Conservation (phyloP, 768 basidiomycete genomes). For the Cyclocybe cylindracea region DNA sequence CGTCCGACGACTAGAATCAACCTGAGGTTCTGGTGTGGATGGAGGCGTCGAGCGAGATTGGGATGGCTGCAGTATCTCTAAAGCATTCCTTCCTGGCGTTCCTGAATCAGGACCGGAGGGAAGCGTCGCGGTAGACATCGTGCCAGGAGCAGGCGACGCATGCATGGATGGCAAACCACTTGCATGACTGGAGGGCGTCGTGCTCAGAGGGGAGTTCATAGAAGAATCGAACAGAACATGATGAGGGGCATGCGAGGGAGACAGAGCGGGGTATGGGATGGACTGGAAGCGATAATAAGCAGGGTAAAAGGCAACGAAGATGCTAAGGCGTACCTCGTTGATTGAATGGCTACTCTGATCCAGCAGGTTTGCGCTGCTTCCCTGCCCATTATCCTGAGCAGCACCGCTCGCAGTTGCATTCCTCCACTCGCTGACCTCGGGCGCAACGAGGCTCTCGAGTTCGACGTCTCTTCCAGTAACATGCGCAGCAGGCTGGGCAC, state of each 20-base stretch:
- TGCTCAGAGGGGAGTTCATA: constrained; percentile 15
- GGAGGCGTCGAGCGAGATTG: too few relatives aligned
- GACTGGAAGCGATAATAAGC: constrained; percentile 32
- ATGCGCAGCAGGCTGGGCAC: constrained; percentile 9
- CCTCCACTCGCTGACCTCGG: constrained; percentile 57
- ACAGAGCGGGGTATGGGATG: constrained; percentile 47
- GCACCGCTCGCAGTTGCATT: constrained; percentile 32
- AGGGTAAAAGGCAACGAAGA: neutral
- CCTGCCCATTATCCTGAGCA: constrained; percentile 27
- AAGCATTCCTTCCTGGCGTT: too few relatives aligned
- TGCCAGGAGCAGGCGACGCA: constrained; percentile 1
- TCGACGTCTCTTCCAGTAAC: constrained; percentile 33
- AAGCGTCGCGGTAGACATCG: too few relatives aligned
- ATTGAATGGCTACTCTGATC: constrained; percentile 30
- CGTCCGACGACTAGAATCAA: too few relatives aligned
- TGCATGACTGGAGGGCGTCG: constrained; percentile 3
- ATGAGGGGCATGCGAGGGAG: constrained; percentile 41
- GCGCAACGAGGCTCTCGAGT: constrained; percentile 51
- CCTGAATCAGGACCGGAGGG: too few relatives aligned
- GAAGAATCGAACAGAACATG: constrained; percentile 25
- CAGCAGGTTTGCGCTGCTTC: constrained; percentile 22
- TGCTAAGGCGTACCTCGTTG: constrained; percentile 44
- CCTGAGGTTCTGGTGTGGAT: too few relatives aligned
- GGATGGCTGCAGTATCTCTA: too few relatives aligned
- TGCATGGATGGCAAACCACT: constrained; percentile 1